Conservation (phyloP, 2,329 filamentous ascomycete genomes). For the Arthrobotrys iridis region DNA sequence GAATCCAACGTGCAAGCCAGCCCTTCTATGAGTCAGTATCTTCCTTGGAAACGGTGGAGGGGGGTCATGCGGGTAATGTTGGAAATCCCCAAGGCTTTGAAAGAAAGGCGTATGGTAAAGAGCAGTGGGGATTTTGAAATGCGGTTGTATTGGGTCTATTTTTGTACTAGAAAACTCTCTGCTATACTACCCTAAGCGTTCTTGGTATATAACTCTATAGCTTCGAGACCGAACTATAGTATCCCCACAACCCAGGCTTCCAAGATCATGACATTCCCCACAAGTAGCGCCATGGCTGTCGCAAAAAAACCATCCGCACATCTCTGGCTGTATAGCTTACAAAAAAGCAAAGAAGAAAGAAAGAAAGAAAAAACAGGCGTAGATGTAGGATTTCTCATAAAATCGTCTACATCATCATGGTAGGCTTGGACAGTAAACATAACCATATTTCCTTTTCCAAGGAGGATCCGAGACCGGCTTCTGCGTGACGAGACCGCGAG, state of each 20-base stretch:
- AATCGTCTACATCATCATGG: constrained; percentile 5
- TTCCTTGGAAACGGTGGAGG: too few species aligned
- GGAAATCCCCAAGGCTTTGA: too few species aligned
- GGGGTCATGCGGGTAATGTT: too few species aligned
- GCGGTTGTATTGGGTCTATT: constrained; percentile 2
- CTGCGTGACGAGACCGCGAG: constrained; percentile 54
- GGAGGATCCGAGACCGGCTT: constrained; percentile 41
- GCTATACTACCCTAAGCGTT: not conserved
- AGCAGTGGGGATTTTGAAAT: too few species aligned
- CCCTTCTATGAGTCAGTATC: constrained; percentile 6
- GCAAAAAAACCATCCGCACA: constrained; percentile 21
- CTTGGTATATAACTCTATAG: not conserved
- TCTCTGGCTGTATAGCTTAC: constrained; percentile 23
- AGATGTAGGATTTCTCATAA: not conserved
- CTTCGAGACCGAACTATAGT: constrained; percentile 7
- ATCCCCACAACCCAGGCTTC: not conserved
- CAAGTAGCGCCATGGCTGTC: constrained; percentile 12
- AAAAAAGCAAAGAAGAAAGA: not conserved
- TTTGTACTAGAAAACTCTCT: not conserved
- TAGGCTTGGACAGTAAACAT: constrained; percentile 17
- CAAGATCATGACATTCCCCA: constrained; percentile 15
- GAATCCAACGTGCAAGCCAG: too few species aligned
- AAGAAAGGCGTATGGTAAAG: too few species aligned
- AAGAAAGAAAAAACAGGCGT: not conserved
- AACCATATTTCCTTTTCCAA: not conserved